Evolutionary conservation across 345 rosid genomes (phyloP), one percentile per base, ranked within the genome.

Genomic region (Linum trigynum): DNA sequence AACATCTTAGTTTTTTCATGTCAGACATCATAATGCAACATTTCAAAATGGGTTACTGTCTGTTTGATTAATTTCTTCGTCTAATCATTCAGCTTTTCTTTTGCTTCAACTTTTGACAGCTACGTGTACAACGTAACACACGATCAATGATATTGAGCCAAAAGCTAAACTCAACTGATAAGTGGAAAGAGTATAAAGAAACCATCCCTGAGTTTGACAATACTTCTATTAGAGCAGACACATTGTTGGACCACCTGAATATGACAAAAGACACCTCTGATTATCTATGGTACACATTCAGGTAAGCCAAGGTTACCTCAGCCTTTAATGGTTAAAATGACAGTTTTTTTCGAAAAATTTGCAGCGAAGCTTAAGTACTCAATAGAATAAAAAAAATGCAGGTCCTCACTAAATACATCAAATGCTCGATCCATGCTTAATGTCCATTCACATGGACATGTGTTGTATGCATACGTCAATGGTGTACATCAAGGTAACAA

Each of bases 201-300:
- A 59, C 63, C 23, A 69, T 86, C 67, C 82, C 83, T 36, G 77
- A 72, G 38, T 86, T 75, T 74, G 82, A 74, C 41, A 72, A 68
- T 39, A 82, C 85, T 38, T 60, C 81, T 7, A 48, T 83, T 38
- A 79, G 73, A 79, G 78, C 91, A 72, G 80, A 75, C 62, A 75
- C 35, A 16, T 59, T 90, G 35, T 68, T 90, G 63, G 97, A 90
- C 66, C 92, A 90, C 53, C 82, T 82, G 85, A 75, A 71, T 17
- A 75, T 80, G 48, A 90, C 91, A 38, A 85, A 88, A 64, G 97
- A 86, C 70, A 68, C 77, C 57, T 88, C 97, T 55, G 96, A 90
- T 77, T 90, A 90, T 63, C 88, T 90, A 57, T 90, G 97, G 97
- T 86, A 88, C 70, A 78, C 74, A 48, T 77, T 70, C 74, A 78